A percentile compares a stretch with the other conserved stretches of the same genome.
Conservation (phyloP, 2,329 filamentous ascomycete genomes). For the Sarocladiaceae sp. region DNA sequence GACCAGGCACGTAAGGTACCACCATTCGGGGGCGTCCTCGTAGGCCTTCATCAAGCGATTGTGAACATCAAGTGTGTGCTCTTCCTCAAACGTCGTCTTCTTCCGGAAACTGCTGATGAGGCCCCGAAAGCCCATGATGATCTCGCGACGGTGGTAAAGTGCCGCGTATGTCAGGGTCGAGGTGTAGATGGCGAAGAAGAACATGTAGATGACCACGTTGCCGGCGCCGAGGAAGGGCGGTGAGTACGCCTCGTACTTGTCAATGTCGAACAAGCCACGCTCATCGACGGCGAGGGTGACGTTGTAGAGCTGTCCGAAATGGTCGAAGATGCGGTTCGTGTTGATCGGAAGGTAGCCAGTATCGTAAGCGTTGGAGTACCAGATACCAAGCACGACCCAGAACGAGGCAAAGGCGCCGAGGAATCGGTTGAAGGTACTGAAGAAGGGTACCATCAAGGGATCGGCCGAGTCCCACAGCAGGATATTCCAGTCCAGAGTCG, state of each 20-base stretch:
- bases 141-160: slow-evolving; percentile 49
- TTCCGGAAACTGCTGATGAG: slow-evolving; percentile 40
- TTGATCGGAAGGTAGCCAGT: slow-evolving; percentile 51
- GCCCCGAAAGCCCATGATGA: slow-evolving; percentile 44
- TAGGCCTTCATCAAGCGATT: slow-evolving; percentile 44
- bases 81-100: slow-evolving; percentile 28
- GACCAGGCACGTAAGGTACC: slow-evolving; percentile 41
- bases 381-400: slow-evolving; percentile 51
- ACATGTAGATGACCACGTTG: slow-evolving; percentile 48
- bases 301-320: slow-evolving; percentile 43
- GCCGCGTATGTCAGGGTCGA: slow-evolving; percentile 45
- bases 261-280: slow-evolving; percentile 38
- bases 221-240: slow-evolving; percentile 47
- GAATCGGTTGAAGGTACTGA: slow-evolving; percentile 59
- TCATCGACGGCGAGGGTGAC: slow-evolving; percentile 37
- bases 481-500: slow-evolving; percentile 46
- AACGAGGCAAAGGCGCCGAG: slow-evolving; percentile 52
- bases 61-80: slow-evolving; percentile 40
- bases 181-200: slow-evolving; percentile 52
- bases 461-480: slow-evolving; percentile 38
- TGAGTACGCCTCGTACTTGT: slow-evolving; percentile 46
- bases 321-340: slow-evolving; percentile 47
- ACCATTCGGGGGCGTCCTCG: slow-evolving; percentile 49
- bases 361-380: slow-evolving; percentile 56
- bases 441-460: slow-evolving; percentile 46